phyloP scores from a whole-genome alignment of 306 rosid species.

The Betula pendula region DNA sequence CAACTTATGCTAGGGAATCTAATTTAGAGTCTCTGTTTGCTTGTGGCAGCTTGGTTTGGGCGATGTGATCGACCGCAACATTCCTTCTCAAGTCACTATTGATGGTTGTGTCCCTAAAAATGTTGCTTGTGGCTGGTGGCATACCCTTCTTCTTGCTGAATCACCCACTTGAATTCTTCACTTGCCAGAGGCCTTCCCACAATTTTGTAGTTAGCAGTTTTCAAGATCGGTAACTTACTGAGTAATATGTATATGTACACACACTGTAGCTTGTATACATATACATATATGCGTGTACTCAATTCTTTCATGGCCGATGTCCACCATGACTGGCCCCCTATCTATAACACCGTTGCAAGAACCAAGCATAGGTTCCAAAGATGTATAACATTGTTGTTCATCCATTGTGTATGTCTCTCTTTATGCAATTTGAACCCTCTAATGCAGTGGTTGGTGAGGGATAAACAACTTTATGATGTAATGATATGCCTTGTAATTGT shows the following conservation, averaged over 20 bases:
- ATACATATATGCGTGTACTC: conserved; percentile 38
- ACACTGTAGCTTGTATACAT: conserved; percentile 39
- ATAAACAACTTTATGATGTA: too few relatives aligned
- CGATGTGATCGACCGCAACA: conserved; percentile 85
- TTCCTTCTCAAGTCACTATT: conserved; percentile 69
- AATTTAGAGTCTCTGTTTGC: conserved; percentile 8
- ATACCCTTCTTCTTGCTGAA: conserved; percentile 81
- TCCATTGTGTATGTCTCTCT: conserved; percentile 28
- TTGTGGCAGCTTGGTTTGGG: conserved; percentile 90
- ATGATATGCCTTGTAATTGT: conserved; percentile 3
- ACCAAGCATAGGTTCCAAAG: conserved; percentile 35
- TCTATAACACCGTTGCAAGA: conserved; percentile 30
- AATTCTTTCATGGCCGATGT: conserved; percentile 47
- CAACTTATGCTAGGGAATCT: neutral
- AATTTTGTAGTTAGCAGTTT: conserved; percentile 84
- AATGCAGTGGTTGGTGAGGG: conserved; percentile 19
- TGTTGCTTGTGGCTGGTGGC: conserved; percentile 99
- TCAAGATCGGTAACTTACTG: conserved; percentile 31
- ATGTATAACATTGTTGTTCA: conserved; percentile 27
- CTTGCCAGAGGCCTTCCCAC: conserved; percentile 35
- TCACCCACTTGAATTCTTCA: conserved; percentile 53
- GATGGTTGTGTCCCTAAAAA: conserved; percentile 65
- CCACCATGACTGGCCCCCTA: conserved; percentile 32
- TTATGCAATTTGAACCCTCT: conserved; percentile 28
- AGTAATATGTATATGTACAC: conserved; percentile 54